phyloP scores from a whole-genome alignment of 164 flowering plant species.

The Houttuynia cordata region DNA sequence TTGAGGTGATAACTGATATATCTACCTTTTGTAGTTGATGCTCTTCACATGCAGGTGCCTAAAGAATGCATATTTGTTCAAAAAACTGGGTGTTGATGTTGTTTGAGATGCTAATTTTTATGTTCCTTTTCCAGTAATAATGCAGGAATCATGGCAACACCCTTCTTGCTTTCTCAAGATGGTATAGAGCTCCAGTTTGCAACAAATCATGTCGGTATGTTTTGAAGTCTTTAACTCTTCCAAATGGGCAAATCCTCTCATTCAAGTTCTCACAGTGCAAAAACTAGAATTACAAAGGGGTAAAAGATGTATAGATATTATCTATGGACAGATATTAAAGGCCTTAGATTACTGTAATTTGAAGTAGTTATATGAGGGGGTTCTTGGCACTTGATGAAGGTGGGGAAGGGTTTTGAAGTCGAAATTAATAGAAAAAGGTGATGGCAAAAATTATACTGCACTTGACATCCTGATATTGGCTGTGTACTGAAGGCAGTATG shows the following conservation, averaged over 20 bases:
- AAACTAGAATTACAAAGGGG: background rate
- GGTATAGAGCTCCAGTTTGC: slow-evolving; percentile 65
- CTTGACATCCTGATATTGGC: no score
- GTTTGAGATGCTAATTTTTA: background rate
- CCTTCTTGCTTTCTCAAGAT: slow-evolving; percentile 56
- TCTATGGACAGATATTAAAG: no score
- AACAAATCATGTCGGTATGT: slow-evolving; percentile 58
- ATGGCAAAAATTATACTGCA: no score
- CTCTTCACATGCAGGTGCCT: background rate
- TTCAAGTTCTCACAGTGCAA: background rate
- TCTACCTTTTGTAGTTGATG: background rate
- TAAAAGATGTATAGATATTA: no score
- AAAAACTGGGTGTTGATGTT: background rate
- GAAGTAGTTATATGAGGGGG: no score
- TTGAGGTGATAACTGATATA: background rate
- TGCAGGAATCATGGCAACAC: slow-evolving; percentile 63
- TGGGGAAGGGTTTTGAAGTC: no score
- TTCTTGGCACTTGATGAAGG: no score
- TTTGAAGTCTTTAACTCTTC: background rate
- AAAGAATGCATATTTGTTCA: background rate
- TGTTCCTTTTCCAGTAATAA: slow-evolving; percentile 39
- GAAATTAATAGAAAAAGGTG: no score
- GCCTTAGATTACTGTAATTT: no score
- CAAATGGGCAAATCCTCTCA: background rate
- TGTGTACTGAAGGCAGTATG: no score